Conservation (phyloP, 768 basidiomycete genomes). For the Cystofilobasidium macerans region DNA sequence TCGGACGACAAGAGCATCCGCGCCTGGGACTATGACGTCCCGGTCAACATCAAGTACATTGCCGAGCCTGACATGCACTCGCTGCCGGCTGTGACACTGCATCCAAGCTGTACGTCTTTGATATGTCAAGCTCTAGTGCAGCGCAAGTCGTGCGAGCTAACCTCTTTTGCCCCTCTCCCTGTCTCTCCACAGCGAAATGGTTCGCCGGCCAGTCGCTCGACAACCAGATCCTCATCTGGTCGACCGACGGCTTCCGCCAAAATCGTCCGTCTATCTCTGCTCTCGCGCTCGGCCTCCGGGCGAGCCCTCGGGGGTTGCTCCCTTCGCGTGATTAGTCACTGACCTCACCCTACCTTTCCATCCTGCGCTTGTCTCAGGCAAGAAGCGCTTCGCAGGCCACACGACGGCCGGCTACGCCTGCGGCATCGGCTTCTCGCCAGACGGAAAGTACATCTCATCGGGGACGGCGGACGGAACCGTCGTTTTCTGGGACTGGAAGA, state of each 20-base stretch:
- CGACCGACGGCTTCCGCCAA: conserved; percentile 95
- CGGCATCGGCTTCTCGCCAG: conserved; percentile 92
- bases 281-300: neutral
- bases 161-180: conserved; percentile 19
- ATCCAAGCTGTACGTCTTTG: conserved; percentile 65
- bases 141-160: conserved; percentile 4
- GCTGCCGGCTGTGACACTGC: conserved; percentile 93
- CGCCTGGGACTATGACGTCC: conserved; percentile 99
- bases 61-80: conserved; percentile 99
- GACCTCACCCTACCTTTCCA: too few relatives aligned
- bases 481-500: conserved; percentile 99
- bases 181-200: conserved; percentile 61
- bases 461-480: conserved; percentile 91
- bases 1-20: conserved; percentile 98
- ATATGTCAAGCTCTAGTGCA: neutral
- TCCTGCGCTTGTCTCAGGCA: conserved; percentile 34
- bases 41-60: conserved; percentile 98
- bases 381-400: conserved; percentile 96
- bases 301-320: neutral
- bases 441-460: conserved; percentile 95
- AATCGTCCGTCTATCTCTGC: conserved; percentile 49
- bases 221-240: conserved; percentile 95
- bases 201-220: conserved; percentile 95
- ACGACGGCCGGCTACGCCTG: conserved; percentile 95
- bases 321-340: neutral